These are phyloP conservation scores for Leccinum subgranulosum DNA, from an alignment of 768 basidiomycete genomes.

Conservation along the genomic window DNA sequence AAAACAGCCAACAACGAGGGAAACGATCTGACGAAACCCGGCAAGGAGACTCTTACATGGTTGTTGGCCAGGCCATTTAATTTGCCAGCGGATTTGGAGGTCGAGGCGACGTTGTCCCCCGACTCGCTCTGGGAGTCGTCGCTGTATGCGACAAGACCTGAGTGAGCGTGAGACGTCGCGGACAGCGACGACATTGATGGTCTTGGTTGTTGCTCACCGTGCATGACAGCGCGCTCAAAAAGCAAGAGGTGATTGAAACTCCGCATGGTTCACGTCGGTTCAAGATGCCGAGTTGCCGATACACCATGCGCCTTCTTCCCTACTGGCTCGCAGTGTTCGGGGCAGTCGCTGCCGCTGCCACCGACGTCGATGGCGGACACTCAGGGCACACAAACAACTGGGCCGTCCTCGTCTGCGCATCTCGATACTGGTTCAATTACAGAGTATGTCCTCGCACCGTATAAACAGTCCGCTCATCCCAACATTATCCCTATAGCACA, in stretches of 20 bases:
- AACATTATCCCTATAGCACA: slow-evolving; percentile 60
- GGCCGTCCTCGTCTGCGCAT: slow-evolving; percentile 95
- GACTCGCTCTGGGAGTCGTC: slow-evolving; percentile 62
- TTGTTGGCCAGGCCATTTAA: slow-evolving; percentile 19
- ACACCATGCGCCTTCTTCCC: slow-evolving; percentile 21
- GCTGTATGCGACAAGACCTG: slow-evolving; percentile 62
- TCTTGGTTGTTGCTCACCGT: slow-evolving; percentile 21
- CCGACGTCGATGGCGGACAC: slow-evolving; percentile 46
- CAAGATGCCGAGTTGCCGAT: slow-evolving; percentile 27
- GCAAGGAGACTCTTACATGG: slow-evolving; percentile 63
- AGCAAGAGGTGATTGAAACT: slow-evolving; percentile 18
- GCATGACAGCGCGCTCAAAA: slow-evolving; percentile 22
- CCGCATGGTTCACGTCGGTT: slow-evolving; percentile 9
- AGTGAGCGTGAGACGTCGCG: slow-evolving; percentile 1
- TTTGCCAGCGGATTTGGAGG: slow-evolving; percentile 19
- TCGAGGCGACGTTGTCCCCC: slow-evolving; percentile 40
- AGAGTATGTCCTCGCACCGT: slow-evolving; percentile 47
- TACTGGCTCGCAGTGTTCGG: slow-evolving; percentile 31
- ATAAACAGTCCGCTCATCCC: neutral
- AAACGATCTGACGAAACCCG: slow-evolving; percentile 43
- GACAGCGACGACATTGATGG: neutral
- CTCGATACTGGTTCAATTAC: slow-evolving; percentile 98
- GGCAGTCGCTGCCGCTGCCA: slow-evolving; percentile 30
- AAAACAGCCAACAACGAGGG: slow-evolving; percentile 63
- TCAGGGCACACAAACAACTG: slow-evolving; percentile 90